Conservation (phyloP, 805 yeast genomes). For the Metschnikowia lochheadii region DNA sequence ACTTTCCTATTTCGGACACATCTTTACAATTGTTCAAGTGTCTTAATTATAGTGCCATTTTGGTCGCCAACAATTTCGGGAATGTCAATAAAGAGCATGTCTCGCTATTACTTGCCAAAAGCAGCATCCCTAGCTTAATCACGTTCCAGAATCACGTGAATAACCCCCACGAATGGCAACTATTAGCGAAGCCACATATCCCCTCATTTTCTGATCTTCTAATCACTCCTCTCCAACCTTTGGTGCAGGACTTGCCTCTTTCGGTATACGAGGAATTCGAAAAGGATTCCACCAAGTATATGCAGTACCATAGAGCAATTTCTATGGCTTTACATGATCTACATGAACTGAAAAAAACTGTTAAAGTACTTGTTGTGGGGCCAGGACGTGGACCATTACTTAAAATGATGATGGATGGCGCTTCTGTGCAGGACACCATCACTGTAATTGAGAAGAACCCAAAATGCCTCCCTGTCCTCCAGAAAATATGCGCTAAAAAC, state of each 20-base stretch:
- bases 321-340: constrained; percentile 44
- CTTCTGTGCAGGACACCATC: constrained; percentile 11
- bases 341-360: not conserved
- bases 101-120: not conserved
- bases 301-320: constrained; percentile 63
- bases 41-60: constrained; percentile 9
- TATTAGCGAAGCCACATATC: not conserved
- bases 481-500: constrained; percentile 39
- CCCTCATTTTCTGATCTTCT: constrained; percentile 12
- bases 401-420: constrained; percentile 30
- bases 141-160: not conserved
- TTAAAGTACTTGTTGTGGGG: constrained; percentile 60
- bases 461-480: constrained; percentile 50
- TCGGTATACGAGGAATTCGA: constrained; percentile 68
- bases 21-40: constrained; percentile 9
- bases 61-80: not conserved
- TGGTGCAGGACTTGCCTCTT: constrained; percentile 51
- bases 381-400: constrained; percentile 88
- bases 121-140: constrained; percentile 1
- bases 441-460: constrained; percentile 70
- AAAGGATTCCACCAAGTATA: constrained; percentile 64
- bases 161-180: constrained; percentile 1
- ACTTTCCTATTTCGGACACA: not conserved
- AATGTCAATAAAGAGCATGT: not conserved
- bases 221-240: constrained; percentile 69